Base-by-base conservation (phyloP, 805 yeast genomes). In the Yamadazyma ubonensis region DNA sequence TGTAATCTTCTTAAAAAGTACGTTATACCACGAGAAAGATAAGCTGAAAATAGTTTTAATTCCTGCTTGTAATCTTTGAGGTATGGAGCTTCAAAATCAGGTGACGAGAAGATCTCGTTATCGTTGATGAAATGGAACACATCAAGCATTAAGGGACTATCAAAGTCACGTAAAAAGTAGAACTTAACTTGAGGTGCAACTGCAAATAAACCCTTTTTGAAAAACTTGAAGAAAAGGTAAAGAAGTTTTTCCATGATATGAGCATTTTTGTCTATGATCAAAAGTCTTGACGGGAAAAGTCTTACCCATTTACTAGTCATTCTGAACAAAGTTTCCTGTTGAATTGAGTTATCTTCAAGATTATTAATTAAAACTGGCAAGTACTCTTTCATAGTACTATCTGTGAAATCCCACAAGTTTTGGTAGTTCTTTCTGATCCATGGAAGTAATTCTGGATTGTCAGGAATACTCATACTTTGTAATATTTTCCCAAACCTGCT, bases 151-250 rank as follows among this genome's bases (percentile, higher is more conserved):
- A 67, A 53, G 2, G 73, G 71, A 37, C 60, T 52, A 43, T 65
- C 71, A 43, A 67, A 67, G 49, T 67, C 73, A 19, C 71, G 43
- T 8, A 67, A 43, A 39, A 61, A 65, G 49, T 61, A 64, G 43
- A 59, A 67, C 42, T 61, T 65, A n/a, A 66, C 57, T 35, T 67
- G 73, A 2, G 73, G 73, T 17, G 60, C 51, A 14, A 65, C 46
- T 2, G 68, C 65, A 45, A 51, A 63, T 16, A 65, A 44, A 0
- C 61, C 52, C 42, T 65, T 66, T 37, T 60, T 63, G 38, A 64
- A 55, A 5, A 55, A 53, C 37, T 61, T 57, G 50, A 50, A 62
- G 45, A 57, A 65, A 10, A 67, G 46, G 36, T 57, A 64, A 16
- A 67, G 40, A 11, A 66, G 45, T 31, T 56, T 55, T 36, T 60